phyloP scores from a whole-genome alignment of 176 grass and related monocot species.

The Aegilops umbellulata region DNA sequence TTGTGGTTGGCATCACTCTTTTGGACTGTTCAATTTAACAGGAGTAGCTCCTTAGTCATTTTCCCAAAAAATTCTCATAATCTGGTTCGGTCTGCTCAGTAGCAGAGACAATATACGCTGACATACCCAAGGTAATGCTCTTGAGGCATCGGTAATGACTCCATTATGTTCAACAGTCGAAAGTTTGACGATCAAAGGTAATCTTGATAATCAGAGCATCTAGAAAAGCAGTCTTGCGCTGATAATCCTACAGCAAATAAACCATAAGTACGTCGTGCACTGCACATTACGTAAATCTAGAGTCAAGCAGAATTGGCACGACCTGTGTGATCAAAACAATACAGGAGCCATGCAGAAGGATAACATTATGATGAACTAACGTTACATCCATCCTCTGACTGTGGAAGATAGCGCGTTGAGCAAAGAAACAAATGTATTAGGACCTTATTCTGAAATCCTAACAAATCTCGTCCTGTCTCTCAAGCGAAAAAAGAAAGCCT shows the following conservation, averaged over 20 bases:
- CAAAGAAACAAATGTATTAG: conserved; percentile 15
- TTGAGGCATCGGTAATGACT: too few species aligned
- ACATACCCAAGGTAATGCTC: too few species aligned
- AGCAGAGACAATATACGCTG: too few species aligned
- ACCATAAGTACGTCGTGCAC: not conserved
- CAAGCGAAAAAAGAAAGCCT: conserved; percentile 16
- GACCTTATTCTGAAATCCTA: conserved; percentile 43
- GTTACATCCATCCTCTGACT: not conserved
- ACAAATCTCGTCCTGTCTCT: not conserved
- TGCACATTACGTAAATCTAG: not conserved
- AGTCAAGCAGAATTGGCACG: not conserved
- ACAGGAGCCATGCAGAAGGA: not conserved
- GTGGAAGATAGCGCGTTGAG: not conserved
- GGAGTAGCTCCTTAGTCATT: too few species aligned
- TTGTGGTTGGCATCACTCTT: too few species aligned
- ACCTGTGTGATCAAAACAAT: not conserved
- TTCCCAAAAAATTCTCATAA: too few species aligned
- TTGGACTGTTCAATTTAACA: too few species aligned
- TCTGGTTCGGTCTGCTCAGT: too few species aligned
- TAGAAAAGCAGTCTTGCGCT: too few species aligned
- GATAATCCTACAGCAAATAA: not conserved
- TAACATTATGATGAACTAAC: not conserved
- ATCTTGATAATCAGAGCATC: too few species aligned
- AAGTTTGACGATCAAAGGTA: too few species aligned
- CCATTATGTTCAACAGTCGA: too few species aligned